Evolutionary conservation across 2,329 filamentous ascomycete genomes (phyloP), one percentile per base, ranked within the genome.

Genomic region (Aschersonia sp.): DNA sequence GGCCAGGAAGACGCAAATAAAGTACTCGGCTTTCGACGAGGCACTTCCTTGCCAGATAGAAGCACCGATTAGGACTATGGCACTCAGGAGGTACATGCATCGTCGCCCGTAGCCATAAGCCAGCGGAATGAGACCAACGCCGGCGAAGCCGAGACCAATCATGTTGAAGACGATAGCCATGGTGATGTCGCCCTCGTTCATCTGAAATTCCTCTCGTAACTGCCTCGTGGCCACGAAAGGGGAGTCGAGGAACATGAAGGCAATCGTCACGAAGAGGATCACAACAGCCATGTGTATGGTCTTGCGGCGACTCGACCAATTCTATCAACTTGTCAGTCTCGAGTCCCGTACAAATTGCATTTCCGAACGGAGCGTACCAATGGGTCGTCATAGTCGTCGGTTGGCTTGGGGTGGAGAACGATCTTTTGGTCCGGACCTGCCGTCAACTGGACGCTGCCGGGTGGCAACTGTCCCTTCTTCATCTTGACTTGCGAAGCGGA

Each of bases 181-280:
- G 44, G 50, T 63, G 1, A 62, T 53, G 2, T 60, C 55, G 10
- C 46, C 50, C 6, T 57, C 51, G 29, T 51, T 53, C 2, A 64
- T 52, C 4, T 48, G 45, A 9, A 65, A 48, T 5, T 65, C 61
- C 4, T 50, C 47, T 29, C 49, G 48, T 12, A 50, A 46, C 4
- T 46, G 42, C 29, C 41, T 5, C 45, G 44, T 51, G 4, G 48
- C 46, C 1, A 49, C 49, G 29, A 47, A 49, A 29, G 44, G 49
- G 31, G 51, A 50, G n/a, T 47, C 52, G 5, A 87, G 71, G 59
- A 85, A 78, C 50, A 85, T 65, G 63, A 85, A 89, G 5, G 77
- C 74, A 28, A 89, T 65, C 9, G 84, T 67, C 2, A 80, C 73
- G 55, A 88, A 79, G 5, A 75, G 59, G 49, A 82, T 70, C 1